These are phyloP conservation scores for Fusarium mexicanum DNA, from an alignment of 2,329 filamentous ascomycete species.

Conservation along the genomic window DNA sequence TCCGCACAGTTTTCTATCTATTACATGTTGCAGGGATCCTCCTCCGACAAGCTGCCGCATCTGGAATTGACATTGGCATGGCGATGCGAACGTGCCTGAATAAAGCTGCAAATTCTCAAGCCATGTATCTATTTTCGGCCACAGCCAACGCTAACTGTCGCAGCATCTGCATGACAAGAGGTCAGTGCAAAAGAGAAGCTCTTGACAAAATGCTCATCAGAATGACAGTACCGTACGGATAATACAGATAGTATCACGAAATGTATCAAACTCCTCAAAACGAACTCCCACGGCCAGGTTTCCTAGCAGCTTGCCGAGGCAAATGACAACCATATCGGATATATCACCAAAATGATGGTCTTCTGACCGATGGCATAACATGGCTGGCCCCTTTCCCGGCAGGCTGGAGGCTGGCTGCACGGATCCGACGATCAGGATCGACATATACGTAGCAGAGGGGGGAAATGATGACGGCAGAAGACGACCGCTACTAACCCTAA, in stretches of 20 bases:
- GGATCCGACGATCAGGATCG: slow-evolving; percentile 44
- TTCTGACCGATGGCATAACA: slow-evolving; percentile 23
- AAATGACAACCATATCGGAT: slow-evolving; percentile 12
- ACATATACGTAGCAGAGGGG: slow-evolving; percentile 29
- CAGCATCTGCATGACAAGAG: neutral
- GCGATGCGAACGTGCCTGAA: slow-evolving; percentile 9
- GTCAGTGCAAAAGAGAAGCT: neutral
- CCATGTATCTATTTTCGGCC: slow-evolving; percentile 21
- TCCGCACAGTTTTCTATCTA: slow-evolving; percentile 18
- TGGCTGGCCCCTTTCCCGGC: slow-evolving; percentile 32
- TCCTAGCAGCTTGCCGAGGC: slow-evolving; percentile 6
- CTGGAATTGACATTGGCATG: slow-evolving; percentile 12
- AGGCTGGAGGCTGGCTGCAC: slow-evolving; percentile 37
- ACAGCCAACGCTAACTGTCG: neutral
- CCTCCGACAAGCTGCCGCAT: slow-evolving; percentile 12
- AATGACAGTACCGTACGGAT: neutral
- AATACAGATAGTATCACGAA: neutral
- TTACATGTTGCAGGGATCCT: slow-evolving; percentile 16
- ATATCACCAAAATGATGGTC: slow-evolving; percentile 21
- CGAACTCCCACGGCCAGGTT: neutral
- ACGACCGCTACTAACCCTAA: slow-evolving; percentile 22
- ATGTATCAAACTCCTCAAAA: neutral
- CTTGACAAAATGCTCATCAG: neutral
- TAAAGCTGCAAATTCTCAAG: slow-evolving; percentile 10
- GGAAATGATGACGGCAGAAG: slow-evolving; percentile 38